phyloP scores from a whole-genome alignment of 208 protist species.

The Crithidia sp. region DNA sequence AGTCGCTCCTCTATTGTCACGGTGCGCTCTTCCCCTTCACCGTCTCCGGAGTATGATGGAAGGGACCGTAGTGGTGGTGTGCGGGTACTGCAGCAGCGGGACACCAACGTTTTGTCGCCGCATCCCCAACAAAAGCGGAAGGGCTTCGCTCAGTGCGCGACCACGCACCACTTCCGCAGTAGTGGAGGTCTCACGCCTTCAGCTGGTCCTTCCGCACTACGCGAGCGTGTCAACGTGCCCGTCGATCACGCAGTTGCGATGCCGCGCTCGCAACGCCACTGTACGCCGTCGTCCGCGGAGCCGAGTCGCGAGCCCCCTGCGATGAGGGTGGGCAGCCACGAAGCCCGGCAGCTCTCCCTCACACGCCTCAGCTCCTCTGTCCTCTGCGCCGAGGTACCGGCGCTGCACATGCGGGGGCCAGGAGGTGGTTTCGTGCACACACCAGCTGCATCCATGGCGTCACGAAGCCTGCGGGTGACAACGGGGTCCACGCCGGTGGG shows the following conservation, averaged over 20 bases:
- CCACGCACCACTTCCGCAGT: too few relatives aligned
- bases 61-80: too few relatives aligned
- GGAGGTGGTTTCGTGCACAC: neutral
- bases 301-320: neutral
- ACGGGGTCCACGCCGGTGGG: neutral
- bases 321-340: too few relatives aligned
- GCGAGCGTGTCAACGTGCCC: neutral
- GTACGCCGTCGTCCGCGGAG: conserved; percentile 22
- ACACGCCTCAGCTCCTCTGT: neutral
- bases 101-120: conserved; percentile 5
- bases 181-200: too few relatives aligned
- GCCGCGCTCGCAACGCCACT: conserved; percentile 18
- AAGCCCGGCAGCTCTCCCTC: neutral
- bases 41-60: neutral
- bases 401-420: neutral
- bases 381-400: neutral
- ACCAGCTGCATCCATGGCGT: neutral
- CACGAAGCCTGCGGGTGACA: neutral
- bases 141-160: neutral
- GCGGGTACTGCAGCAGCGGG: neutral
- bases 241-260: neutral
- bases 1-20: conserved; percentile 1
- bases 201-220: neutral
- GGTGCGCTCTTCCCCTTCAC: neutral
- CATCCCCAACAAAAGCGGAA: neutral